Conservation (phyloP, 129 eudicot genomes). For the Daucus carota region DH1_v3.0 NC_030383.2:51158001-51158500, state of each 20-base stretch:
- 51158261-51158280: conserved; percentile 56
- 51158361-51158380: conserved; percentile 48
- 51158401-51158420: conserved; percentile 49
- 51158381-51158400: conserved; percentile 67
- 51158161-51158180: conserved; percentile 45
- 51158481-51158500: conserved; percentile 58
- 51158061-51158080: conserved; percentile 31
- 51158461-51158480: conserved; percentile 60
- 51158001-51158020: background rate
- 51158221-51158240: conserved; percentile 55
- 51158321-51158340: conserved; percentile 53
- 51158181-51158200: conserved; percentile 56
- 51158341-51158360: conserved; percentile 48
- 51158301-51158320: conserved; percentile 59
- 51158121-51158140: conserved; percentile 28
- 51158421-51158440: conserved; percentile 56
- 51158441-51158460: conserved; percentile 61
- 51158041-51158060: conserved; percentile 47
- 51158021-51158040: conserved; percentile 31
- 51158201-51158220: conserved; percentile 54
- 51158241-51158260: conserved; percentile 58
- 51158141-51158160: conserved; percentile 32
- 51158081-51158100: conserved; percentile 42
- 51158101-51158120: conserved; percentile 32
- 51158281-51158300: conserved; percentile 46